Percentiles rank a stretch among this genome's conserved stretches.
phyloP scores from a whole-genome alignment of 2,329 filamentous ascomycete species.

The Colletotrichum shisoi region DNA sequence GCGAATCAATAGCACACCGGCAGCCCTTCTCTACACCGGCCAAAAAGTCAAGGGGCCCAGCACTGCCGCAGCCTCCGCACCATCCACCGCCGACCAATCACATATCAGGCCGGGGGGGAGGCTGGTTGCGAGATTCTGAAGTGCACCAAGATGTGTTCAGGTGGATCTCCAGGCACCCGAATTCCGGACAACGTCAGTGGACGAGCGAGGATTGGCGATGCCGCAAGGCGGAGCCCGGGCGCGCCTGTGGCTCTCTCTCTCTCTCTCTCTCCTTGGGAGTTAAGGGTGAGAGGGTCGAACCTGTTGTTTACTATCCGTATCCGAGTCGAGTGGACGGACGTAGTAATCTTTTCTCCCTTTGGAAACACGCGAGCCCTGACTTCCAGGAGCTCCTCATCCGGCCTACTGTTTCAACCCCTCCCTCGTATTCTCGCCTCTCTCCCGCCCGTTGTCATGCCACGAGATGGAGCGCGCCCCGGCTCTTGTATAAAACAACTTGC shows the following conservation, averaged over 20 bases:
- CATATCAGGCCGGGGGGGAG: neutral
- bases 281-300: neutral
- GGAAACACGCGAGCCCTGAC: neutral
- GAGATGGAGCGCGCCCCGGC: neutral
- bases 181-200: conserved; percentile 33
- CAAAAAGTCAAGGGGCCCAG: neutral
- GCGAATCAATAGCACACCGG: neutral
- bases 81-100: conserved; percentile 15
- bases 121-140: neutral
- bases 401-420: neutral
- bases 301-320: neutral
- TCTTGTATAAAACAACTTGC: conserved; percentile 15
- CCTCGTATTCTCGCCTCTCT: neutral
- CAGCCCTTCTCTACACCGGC: neutral
- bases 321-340: neutral
- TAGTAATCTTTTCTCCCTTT: neutral
- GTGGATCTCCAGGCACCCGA: conserved; percentile 33
- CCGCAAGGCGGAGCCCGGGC: conserved; percentile 19
- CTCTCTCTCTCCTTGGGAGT: neutral
- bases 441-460: neutral
- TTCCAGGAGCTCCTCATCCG: neutral
- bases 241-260: neutral
- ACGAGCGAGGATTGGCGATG: neutral
- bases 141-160: neutral
- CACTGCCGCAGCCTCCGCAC: neutral